phyloP scores from a whole-genome alignment of 805 yeast species.

The Kazachstania kunashirensis region DNA sequence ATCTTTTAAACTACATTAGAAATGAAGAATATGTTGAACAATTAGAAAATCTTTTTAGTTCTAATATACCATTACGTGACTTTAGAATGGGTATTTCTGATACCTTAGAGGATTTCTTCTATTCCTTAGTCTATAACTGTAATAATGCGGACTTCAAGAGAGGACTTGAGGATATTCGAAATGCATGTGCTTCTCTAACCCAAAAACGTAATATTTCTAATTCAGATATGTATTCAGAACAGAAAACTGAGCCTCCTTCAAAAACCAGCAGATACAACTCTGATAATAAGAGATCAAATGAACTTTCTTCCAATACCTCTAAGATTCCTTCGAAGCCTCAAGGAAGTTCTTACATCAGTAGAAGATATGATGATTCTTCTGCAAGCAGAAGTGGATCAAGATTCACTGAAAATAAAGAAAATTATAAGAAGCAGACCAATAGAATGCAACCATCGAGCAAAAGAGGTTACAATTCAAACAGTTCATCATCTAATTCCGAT shows the following conservation, averaged over 20 bases:
- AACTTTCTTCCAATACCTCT: no score
- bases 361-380: no score
- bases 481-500: no score
- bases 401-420: no score
- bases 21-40: conserved; percentile 8
- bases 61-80: conserved; percentile 7
- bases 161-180: conserved; percentile 7
- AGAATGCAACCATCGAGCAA: no score
- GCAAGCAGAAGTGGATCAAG: no score
- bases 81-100: conserved; percentile 7
- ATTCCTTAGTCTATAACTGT: conserved; percentile 10
- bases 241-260: conserved; percentile 4
- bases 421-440: no score
- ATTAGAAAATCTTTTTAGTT: conserved; percentile 6
- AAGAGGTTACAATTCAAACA: no score
- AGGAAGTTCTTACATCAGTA: no score
- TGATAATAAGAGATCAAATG: no score
- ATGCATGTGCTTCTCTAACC: conserved; percentile 5
- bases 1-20: conserved; percentile 10
- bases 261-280: conserved; percentile 11
- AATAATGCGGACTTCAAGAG: conserved; percentile 11
- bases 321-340: no score
- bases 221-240: conserved; percentile 11
- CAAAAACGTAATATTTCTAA: conserved; percentile 4
- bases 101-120: conserved; percentile 9